Evolutionary conservation across 345 rosid genomes (phyloP), one percentile per base, ranked within the genome.

Genomic region (Pistacia integerrima): DNA sequence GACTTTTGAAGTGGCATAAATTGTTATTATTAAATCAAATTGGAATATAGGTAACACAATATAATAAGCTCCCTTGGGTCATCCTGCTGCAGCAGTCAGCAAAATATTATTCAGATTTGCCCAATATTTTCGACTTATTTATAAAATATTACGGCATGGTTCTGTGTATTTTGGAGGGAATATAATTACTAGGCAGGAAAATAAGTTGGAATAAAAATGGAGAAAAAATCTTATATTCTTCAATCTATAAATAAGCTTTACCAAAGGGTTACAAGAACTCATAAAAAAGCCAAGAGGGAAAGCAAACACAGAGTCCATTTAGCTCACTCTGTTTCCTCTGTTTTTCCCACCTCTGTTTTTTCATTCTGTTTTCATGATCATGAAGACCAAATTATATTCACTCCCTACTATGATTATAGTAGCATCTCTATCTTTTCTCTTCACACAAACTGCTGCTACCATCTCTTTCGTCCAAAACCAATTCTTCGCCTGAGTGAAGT

Each of bases 221-320:
- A 64, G 0, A 41, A 67, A 74, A 49, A 44, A 36, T 59, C 48
- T 30, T 9, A 5, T 51, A 51, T 81, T 75, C 54, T 65, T 22
- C 48, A 1, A 58, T 64, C 89, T 90, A 87, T 89, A 90, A 83
- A 85, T 86, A 80, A 67, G 33, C 33, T 38, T 64, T 65, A 6
- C 9, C 46, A 69, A 60, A 48, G 17, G 76, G 52, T 70, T 71
- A 74, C 70, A 77, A 77, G 18, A 69, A 61, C 67, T 76, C 18
- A 5, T 41, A 41, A 20, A 18, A 64, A 4, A 67, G 57, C 56
- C 16, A 41, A 61, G 38, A 41, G 56, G 11, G 12, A 62, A 44
- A 41, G 18, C 12, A 8, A 38, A 73, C 68, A 67, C 77, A 86
- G 83, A 49, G 62, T 18, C 6, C 1, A 44, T 16, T n/a, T 3